These are phyloP conservation scores for Quercus suber DNA, from an alignment of 306 rosid species.

Conservation along the genomic window DNA sequence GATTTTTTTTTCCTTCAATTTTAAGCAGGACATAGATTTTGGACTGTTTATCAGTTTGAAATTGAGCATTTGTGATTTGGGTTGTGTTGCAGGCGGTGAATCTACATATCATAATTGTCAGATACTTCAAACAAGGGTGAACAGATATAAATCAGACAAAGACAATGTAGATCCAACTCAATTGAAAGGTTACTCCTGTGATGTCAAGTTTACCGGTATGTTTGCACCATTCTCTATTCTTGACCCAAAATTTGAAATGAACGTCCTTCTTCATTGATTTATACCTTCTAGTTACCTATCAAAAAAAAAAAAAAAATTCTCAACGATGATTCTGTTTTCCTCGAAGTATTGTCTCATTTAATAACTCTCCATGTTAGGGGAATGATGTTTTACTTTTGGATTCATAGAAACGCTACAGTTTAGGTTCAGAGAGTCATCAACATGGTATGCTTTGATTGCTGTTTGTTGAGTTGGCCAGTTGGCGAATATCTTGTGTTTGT, in stretches of 20 bases:
- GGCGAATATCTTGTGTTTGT: background rate
- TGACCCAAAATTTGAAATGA: background rate
- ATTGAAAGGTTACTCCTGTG: slow-evolving; percentile 59
- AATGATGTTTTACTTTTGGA: background rate
- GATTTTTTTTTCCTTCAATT: no score
- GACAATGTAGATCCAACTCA: slow-evolving; percentile 51
- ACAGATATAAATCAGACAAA: slow-evolving; percentile 77
- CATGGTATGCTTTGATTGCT: background rate
- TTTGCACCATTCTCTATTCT: slow-evolving; percentile 2
- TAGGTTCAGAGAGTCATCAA: background rate
- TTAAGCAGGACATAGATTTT: background rate
- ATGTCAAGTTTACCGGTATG: slow-evolving; percentile 68
- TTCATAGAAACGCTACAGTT: background rate
- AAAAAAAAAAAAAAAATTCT: background rate
- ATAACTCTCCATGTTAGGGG: background rate
- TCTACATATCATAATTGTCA: slow-evolving; percentile 79
- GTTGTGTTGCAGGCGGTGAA: slow-evolving; percentile 71
- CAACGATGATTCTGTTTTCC: background rate
- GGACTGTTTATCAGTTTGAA: background rate
- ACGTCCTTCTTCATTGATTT: background rate
- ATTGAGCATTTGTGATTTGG: slow-evolving; percentile 6
- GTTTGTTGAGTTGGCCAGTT: background rate
- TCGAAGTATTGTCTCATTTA: background rate
- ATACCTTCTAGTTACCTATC: background rate
- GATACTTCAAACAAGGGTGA: slow-evolving; percentile 93